Base-by-base conservation (phyloP, 2,329 filamentous ascomycete genomes). In the Pseudopyricularia javanii region DNA sequence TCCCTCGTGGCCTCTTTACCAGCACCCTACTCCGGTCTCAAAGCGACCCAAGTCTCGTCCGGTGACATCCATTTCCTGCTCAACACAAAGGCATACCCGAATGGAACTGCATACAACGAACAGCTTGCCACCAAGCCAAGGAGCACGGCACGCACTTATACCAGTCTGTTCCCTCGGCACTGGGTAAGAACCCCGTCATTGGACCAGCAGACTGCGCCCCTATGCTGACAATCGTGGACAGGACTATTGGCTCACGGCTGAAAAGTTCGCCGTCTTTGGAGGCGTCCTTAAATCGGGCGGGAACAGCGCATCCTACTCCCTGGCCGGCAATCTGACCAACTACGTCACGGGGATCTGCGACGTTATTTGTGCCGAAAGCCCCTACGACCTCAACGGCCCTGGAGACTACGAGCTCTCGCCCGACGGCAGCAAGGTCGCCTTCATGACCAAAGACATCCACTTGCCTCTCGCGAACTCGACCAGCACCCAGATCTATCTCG, bases 221-320 rank as follows among this genome's bases (percentile, higher is more conserved):
- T 28, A 9, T 12, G 7, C 49, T 50, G n/a, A 50, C 33, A 37
- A n/a, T 8, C 7, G 20, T 11, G 20, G 14, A 17, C 12, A 53
- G 51, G 78, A 82, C 57, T 68, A 68, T 43, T 83, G 74, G 60
- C 67, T 80, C 15, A 74, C 72, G 0, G 68, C 74, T 2, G 69
- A 79, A 57, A 78, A 74, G 57, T 79, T 82, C 55, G 71, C 76
- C 26, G 70, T 85, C 37, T 85, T 80, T 64, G 76, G 81, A 2
- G 79, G 78, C 40, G 72, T 72, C n/a, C 60, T 84, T 32, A 66
- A 63, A 53, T 53, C 49, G 8, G 51, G 51, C 30, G 20, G 22
- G 20, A 26, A 24, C 20, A 61, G 60, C 50, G 58, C 62, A 11
- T 65, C 64, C 51, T 40, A 40, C 28, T 35, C 54, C 6, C 59